Percentiles rank a stretch among this genome's conserved stretches.
Conservation (phyloP, 768 basidiomycete species). For the Pulveroboletus ravenelii region DNA sequence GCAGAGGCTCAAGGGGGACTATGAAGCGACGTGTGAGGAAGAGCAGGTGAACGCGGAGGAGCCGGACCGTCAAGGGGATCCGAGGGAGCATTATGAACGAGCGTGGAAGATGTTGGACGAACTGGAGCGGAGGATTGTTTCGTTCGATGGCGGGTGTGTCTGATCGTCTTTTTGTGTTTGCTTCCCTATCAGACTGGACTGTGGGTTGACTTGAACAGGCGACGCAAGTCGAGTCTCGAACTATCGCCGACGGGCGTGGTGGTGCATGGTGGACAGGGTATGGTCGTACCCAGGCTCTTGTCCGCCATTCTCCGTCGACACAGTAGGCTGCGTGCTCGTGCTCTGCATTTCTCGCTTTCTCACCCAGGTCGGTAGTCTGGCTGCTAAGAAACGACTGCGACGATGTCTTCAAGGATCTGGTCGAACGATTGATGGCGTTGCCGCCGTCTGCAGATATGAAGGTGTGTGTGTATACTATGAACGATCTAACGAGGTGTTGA, state of each 20-base stretch:
- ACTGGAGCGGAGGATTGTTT: conserved; percentile 50
- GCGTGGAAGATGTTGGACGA: conserved; percentile 59
- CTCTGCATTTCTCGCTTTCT: conserved; percentile 8
- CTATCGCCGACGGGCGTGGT: conserved; percentile 21
- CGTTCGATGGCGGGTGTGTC: conserved; percentile 48
- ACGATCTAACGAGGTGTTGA: not conserved
- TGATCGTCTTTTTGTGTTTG: not conserved
- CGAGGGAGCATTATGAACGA: conserved; percentile 49
- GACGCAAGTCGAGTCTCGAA: conserved; percentile 42
- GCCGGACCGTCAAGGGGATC: conserved; percentile 32
- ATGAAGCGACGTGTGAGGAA: conserved; percentile 27
- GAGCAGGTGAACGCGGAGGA: conserved; percentile 33
- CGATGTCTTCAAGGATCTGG: conserved; percentile 46
- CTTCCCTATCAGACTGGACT: not conserved
- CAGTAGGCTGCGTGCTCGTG: conserved; percentile 41
- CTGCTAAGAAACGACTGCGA: conserved; percentile 53
- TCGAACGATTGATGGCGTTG: conserved; percentile 54
- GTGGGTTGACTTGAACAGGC: conserved; percentile 23
- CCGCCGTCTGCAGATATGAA: conserved; percentile 56
- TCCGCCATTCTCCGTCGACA: conserved; percentile 62
- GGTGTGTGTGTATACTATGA: conserved; percentile 32
- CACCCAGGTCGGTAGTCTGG: conserved; percentile 47
- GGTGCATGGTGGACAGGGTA: conserved; percentile 36
- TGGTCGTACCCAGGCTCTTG: conserved; percentile 55
- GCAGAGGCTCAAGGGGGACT: conserved; percentile 52